Percentiles rank a stretch among this genome's conserved stretches.
Evolutionary conservation across 768 basidiomycete species (phyloP).

Genomic region (Boletus tomentosulus): DNA sequence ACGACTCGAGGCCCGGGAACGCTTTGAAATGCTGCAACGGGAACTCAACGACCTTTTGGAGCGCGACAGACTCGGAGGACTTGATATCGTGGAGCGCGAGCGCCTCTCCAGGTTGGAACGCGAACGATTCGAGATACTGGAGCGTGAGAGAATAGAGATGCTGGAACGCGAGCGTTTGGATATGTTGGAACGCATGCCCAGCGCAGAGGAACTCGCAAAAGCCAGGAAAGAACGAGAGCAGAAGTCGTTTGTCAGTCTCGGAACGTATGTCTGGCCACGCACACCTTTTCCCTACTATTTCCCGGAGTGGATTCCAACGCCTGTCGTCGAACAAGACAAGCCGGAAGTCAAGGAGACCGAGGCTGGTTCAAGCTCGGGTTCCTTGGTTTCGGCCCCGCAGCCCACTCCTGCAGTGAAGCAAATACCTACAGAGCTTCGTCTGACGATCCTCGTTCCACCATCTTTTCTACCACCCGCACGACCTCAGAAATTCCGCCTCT

Average conservation of each 20-base stretch:
- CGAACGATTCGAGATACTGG: constrained; percentile 26
- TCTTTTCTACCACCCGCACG: constrained; percentile 53
- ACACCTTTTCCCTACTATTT: constrained; percentile 33
- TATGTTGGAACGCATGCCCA: constrained; percentile 31
- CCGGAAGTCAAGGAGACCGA: constrained; percentile 13
- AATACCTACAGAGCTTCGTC: constrained; percentile 30
- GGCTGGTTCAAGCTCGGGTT: constrained; percentile 27
- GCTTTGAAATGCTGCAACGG: constrained; percentile 32
- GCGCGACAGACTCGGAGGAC: constrained; percentile 28
- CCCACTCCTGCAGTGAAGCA: constrained; percentile 7
- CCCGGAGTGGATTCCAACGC: constrained; percentile 31
- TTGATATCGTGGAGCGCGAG: constrained; percentile 28
- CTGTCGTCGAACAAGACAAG: constrained; percentile 24
- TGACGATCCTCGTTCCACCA: constrained; percentile 57
- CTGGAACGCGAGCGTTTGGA: constrained; percentile 31
- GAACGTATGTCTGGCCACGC: constrained; percentile 29
- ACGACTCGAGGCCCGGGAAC: constrained; percentile 22
- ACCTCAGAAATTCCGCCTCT: constrained; percentile 54
- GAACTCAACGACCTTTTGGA: constrained; percentile 29
- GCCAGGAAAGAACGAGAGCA: constrained; percentile 28
- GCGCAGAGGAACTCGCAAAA: constrained; percentile 30
- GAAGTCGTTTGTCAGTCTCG: constrained; percentile 27
- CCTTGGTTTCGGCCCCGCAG: constrained; percentile 20
- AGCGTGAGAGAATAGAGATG: constrained; percentile 28
- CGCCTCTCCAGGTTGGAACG: constrained; percentile 27